These are phyloP conservation scores for Euphrasia arctica DNA, from an alignment of 305 asterid genomes.

Conservation along the genomic window DNA sequence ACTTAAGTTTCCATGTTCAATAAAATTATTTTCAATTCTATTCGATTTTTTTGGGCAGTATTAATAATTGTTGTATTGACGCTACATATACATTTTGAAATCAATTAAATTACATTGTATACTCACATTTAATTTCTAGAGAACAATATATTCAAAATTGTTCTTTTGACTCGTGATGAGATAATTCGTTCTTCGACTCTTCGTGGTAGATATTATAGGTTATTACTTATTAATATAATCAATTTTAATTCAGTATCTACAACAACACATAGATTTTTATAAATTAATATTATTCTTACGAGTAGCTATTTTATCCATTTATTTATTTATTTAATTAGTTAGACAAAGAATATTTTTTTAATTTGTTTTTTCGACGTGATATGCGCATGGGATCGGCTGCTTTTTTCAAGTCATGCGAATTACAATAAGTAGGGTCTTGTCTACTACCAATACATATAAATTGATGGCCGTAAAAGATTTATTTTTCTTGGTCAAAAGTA, in stretches of 20 bases:
- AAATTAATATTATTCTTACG: not conserved
- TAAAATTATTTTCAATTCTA: not conserved
- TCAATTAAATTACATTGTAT: too few relatives aligned
- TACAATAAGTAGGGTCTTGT: not conserved
- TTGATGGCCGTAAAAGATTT: not conserved
- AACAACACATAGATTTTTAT: too few relatives aligned
- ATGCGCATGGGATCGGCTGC: slow-evolving; percentile 41
- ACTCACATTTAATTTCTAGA: too few relatives aligned
- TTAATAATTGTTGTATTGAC: too few relatives aligned
- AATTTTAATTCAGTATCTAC: too few relatives aligned
- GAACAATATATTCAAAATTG: too few relatives aligned
- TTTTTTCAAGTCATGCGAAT: not conserved
- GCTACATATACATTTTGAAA: too few relatives aligned
- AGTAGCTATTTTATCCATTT: not conserved
- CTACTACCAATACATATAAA: not conserved
- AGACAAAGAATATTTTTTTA: not conserved
- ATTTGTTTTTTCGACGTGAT: slow-evolving; percentile 36
- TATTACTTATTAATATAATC: too few relatives aligned
- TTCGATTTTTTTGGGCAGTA: not conserved
- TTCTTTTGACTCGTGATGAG: too few relatives aligned
- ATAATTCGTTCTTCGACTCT: too few relatives aligned
- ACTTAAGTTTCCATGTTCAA: not conserved
- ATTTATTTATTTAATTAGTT: not conserved
- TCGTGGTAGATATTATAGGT: too few relatives aligned
- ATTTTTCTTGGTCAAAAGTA: too few relatives aligned